Evolutionary conservation across 2,329 filamentous ascomycete genomes (phyloP), one percentile per base, ranked within the genome.

Genomic region (Knoxdaviesia capensis): DNA sequence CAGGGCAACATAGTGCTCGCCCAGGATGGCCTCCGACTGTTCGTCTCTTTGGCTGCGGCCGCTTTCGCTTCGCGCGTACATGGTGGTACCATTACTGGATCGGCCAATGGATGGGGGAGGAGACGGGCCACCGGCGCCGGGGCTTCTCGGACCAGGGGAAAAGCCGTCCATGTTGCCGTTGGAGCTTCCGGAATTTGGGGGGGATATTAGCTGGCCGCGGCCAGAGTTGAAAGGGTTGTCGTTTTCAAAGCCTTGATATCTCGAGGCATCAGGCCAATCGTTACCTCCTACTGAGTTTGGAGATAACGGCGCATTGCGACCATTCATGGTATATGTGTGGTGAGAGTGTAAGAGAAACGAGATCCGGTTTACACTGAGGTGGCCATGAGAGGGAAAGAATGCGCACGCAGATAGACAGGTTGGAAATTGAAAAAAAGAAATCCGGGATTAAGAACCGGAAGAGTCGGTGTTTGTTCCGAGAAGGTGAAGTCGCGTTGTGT

Each of bases 51-150:
- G 59, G 50, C 68, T 72, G 61, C 72, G 69, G 46, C 73, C 74
- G 56, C 74, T 78, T 52, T 76, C 76, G 55, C 71, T 76, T 65
- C 74, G 58, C 54, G 74, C 64, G 65, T 78, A 85, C 47, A 79
- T 58, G 45, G 72, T 72, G 36, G 79, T 82, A 44, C 82, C 85
- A 55, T 80, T 78, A 58, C 85, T 94, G 41, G 84, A 92, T 48
- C 82, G 72, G 47, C 81, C 84, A 50, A 94, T 69, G 5, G 88
- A 96, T 48, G 80, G 84, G 30, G 90, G 88, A 43, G 88, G 87
- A 41, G 88, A 94, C 41, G 88, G 74, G 30, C 68, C 72, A 48
- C 64, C 66, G 45, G 58, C 55, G 49, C 71, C 71, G 47, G 62
- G 63, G 55, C 63, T 73, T 61, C 65, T 68, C 58, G 65, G 70